Conservation (phyloP, 305 asterid species). For the Fraxinus xanthoxyloides region DNA sequence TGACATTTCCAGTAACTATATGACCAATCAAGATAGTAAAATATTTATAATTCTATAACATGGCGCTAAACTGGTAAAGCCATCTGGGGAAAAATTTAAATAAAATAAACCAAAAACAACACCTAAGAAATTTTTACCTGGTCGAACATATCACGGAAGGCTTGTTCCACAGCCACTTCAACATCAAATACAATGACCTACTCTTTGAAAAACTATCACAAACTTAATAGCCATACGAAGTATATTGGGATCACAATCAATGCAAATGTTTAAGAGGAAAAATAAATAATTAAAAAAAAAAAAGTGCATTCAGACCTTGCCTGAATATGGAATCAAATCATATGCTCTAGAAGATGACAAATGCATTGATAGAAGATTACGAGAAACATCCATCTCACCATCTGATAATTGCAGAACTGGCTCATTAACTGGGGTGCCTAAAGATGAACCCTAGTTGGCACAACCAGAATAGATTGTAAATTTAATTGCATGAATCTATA, state of each 20-base stretch:
- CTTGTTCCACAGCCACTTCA: constrained; percentile 53
- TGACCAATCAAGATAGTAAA: background rate
- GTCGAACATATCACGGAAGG: constrained; percentile 57
- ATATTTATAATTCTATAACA: background rate
- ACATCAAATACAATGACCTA: constrained; percentile 54
- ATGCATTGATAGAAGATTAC: constrained; percentile 47
- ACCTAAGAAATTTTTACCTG: constrained; percentile 36
- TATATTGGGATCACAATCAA: background rate
- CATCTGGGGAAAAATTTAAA: background rate
- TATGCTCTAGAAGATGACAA: constrained; percentile 45
- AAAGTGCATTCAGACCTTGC: constrained; percentile 60
- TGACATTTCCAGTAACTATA: background rate
- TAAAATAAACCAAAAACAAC: background rate
- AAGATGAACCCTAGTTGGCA: constrained; percentile 45
- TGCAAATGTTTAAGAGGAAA: background rate
- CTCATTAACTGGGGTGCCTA: constrained; percentile 22
- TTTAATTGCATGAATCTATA: background rate
- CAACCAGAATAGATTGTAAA: constrained; percentile 16
- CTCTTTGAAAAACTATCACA: constrained; percentile 15
- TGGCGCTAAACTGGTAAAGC: background rate
- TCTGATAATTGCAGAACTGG: constrained; percentile 29
- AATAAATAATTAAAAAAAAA: background rate
- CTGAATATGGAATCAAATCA: constrained; percentile 64
- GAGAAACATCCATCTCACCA: constrained; percentile 40
- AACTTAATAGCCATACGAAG: background rate